phyloP scores from a whole-genome alignment of 2,329 filamentous ascomycete species.

The Sporothrix inflata region DNA sequence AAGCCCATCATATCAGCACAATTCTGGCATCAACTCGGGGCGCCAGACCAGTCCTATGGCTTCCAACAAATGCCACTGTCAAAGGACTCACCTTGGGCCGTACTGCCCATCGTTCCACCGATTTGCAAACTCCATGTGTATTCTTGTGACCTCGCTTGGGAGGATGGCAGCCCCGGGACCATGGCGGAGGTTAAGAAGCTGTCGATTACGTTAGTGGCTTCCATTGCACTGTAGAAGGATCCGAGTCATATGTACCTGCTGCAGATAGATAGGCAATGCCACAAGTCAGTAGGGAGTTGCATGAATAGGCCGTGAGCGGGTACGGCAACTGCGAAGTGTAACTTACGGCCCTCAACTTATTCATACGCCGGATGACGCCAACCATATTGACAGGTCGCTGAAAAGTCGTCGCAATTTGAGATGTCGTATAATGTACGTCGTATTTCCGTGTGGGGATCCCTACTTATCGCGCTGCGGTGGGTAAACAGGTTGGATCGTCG shows the following conservation, averaged over 20 bases:
- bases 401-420: not conserved
- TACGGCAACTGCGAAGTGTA: not conserved
- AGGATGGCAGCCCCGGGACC: slow-evolving; percentile 84
- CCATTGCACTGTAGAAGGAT: not conserved
- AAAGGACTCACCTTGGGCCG: slow-evolving; percentile 64
- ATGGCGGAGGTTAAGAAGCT: slow-evolving; percentile 75
- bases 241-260: slow-evolving; percentile 48
- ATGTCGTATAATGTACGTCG: not conserved
- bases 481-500: not conserved
- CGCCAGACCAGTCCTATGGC: not conserved
- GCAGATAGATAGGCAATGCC: slow-evolving; percentile 18
- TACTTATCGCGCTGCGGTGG: not conserved
- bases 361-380: slow-evolving; percentile 67
- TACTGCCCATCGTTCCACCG: slow-evolving; percentile 68
- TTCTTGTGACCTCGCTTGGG: slow-evolving; percentile 72
- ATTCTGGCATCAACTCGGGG: not conserved
- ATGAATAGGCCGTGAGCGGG: not conserved
- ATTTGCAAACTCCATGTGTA: slow-evolving; percentile 73
- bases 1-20: not conserved
- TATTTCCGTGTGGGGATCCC: not conserved
- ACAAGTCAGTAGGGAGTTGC: not conserved
- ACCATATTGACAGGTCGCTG: slow-evolving; percentile 40
- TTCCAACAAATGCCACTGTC: not conserved
- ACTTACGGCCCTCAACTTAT: slow-evolving; percentile 72
- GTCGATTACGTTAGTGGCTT: slow-evolving; percentile 5